These are phyloP conservation scores for Ceratocystis smalleyi DNA, from an alignment of 2,329 filamentous ascomycete genomes.

Conservation along the genomic window DNA sequence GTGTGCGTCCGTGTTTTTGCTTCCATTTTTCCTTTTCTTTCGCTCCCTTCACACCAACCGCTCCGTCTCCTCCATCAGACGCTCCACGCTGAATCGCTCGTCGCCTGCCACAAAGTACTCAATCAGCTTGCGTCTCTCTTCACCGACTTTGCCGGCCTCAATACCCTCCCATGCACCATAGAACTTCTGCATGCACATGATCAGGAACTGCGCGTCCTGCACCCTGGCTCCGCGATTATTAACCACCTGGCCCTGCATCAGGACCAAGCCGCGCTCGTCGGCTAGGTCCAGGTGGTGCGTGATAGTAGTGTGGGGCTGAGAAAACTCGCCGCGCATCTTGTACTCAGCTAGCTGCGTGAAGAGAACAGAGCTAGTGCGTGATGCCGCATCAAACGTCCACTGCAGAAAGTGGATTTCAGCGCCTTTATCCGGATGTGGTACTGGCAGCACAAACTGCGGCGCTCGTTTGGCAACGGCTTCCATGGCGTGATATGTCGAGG, in stretches of 20 bases:
- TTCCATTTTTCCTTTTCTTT: not conserved
- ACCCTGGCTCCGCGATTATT: constrained; percentile 61
- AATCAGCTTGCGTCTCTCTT: constrained; percentile 53
- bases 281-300: constrained; percentile 80
- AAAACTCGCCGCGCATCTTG: constrained; percentile 78
- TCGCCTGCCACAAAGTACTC: constrained; percentile 74
- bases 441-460: constrained; percentile 81
- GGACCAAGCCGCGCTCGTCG: constrained; percentile 57
- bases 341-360: constrained; percentile 92
- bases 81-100: constrained; percentile 63
- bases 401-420: constrained; percentile 94
- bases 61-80: constrained; percentile 78
- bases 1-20: not conserved
- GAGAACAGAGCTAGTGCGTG: constrained; percentile 56
- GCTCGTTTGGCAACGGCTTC: constrained; percentile 53
- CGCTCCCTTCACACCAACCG: constrained; percentile 40
- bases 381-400: constrained; percentile 69
- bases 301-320: constrained; percentile 80
- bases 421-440: constrained; percentile 52
- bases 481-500: constrained; percentile 58
- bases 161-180: constrained; percentile 52
- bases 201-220: constrained; percentile 73
- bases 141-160: constrained; percentile 25
- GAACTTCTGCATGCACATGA: constrained; percentile 89
- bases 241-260: constrained; percentile 71